phyloP scores from a whole-genome alignment of 2,329 filamentous ascomycete genomes.

The Polytolypa hystricis region DNA sequence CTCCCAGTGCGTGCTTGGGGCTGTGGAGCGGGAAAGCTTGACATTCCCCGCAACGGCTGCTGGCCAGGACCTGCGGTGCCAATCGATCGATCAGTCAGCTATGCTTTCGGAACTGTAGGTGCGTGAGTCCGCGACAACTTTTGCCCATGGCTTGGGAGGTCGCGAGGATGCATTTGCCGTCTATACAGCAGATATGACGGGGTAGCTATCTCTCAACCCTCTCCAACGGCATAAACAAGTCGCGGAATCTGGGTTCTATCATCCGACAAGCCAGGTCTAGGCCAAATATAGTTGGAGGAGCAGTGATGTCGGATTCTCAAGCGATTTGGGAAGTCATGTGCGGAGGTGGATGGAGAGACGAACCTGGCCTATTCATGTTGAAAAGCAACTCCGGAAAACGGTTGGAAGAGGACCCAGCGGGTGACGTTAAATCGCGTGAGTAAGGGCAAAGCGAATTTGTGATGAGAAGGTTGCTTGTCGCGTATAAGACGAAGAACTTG shows the following conservation, averaged over 20 bases:
- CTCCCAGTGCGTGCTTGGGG: constrained; percentile 31
- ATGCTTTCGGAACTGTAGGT: not conserved
- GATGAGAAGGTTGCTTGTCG: not conserved
- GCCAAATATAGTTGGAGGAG: not conserved
- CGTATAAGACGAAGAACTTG: too few species aligned
- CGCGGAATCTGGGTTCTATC: not conserved
- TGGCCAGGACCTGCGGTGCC: constrained; percentile 34
- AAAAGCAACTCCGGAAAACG: constrained; percentile 8
- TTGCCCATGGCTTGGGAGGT: not conserved
- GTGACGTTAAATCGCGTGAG: not conserved
- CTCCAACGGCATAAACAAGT: not conserved
- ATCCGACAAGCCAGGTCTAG: not conserved
- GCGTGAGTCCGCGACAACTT: not conserved
- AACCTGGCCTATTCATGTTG: constrained; percentile 42
- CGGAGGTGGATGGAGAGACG: constrained; percentile 20
- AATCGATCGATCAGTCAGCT: constrained; percentile 9
- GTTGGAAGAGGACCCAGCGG: constrained; percentile 3
- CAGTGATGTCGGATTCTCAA: constrained; percentile 8
- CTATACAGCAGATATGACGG: not conserved
- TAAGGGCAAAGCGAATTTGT: not conserved
- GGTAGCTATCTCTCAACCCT: not conserved
- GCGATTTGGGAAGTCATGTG: constrained; percentile 14
- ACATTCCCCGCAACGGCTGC: constrained; percentile 42
- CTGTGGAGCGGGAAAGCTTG: constrained; percentile 43
- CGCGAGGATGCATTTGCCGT: not conserved